A percentile compares a stretch with the other conserved stretches of the same genome.
Evolutionary conservation across 495 filamentous ascomycete species (phyloP).

Genomic region (Cudoniella acicularis): DNA sequence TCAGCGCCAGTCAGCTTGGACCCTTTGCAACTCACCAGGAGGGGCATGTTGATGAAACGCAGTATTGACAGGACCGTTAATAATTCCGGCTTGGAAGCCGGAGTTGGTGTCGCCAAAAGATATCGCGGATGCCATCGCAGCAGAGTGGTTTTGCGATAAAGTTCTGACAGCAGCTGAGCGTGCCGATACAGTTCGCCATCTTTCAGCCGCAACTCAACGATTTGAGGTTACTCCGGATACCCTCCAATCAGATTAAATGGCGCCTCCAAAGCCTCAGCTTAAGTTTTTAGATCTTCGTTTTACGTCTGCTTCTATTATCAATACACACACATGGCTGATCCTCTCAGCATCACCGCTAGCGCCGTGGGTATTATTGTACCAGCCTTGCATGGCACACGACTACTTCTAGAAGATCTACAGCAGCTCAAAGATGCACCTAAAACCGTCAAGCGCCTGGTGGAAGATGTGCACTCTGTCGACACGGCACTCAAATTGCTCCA

Average conservation of each 20-base stretch:
- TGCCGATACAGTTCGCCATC: slow-evolving; percentile 11
- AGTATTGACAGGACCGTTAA: slow-evolving; percentile 29
- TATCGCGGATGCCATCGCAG: slow-evolving; percentile 18
- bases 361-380: slow-evolving; percentile 34
- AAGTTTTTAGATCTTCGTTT: slow-evolving; percentile 8
- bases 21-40: slow-evolving; percentile 26
- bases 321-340: slow-evolving; percentile 32
- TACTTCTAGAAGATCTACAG: slow-evolving; percentile 35
- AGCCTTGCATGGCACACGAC: slow-evolving; percentile 33
- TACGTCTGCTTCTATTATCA: slow-evolving; percentile 22
- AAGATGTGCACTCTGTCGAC: slow-evolving; percentile 31
- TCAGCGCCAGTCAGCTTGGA: slow-evolving; percentile 24
- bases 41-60: slow-evolving; percentile 30
- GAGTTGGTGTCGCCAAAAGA: slow-evolving; percentile 28
- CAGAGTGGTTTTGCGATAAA: slow-evolving; percentile 14
- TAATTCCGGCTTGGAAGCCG: slow-evolving; percentile 29
- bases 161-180: slow-evolving; percentile 7
- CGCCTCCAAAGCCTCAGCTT: slow-evolving; percentile 14
- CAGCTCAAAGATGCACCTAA: slow-evolving; percentile 37
- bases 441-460: slow-evolving; percentile 29
- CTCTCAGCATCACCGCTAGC: slow-evolving; percentile 34
- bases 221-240: no score
- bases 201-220: slow-evolving; percentile 15
- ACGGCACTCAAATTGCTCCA: slow-evolving; percentile 32
- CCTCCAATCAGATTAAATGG: slow-evolving; percentile 11